A percentile compares a stretch with the other conserved stretches of the same genome.
Conservation (phyloP, 306 rosid genomes). For the Acmispon strigosus region DNA sequence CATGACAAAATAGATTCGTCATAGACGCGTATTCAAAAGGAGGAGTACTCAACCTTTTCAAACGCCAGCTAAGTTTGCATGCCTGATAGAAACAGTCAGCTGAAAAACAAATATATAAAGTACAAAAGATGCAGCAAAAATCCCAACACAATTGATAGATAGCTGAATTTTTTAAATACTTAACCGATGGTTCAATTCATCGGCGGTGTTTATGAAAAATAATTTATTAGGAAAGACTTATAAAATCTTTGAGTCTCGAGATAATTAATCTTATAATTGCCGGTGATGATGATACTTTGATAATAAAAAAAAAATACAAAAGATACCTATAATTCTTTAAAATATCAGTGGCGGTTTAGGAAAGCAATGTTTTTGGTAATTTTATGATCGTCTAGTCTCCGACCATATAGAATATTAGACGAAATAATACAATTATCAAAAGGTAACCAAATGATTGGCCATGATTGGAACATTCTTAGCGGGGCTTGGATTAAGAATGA, state of each 20-base stretch:
- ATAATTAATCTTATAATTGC: no score
- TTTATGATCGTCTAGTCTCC: conserved; percentile 8
- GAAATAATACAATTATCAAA: conserved; percentile 23
- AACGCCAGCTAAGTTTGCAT: conserved; percentile 39
- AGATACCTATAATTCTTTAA: neutral
- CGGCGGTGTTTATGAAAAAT: no score
- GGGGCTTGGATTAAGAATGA: conserved; percentile 14
- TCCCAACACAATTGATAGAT: no score
- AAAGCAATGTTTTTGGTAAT: conserved; percentile 4
- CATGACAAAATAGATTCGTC: conserved; percentile 35
- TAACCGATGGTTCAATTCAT: no score
- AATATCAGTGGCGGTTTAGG: neutral
- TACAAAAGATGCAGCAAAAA: neutral
- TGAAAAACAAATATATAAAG: neutral
- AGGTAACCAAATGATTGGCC: conserved; percentile 42
- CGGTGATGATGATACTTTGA: no score
- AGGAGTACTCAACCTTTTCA: conserved; percentile 15
- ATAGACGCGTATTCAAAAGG: conserved; percentile 24
- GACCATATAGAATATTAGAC: conserved; percentile 24
- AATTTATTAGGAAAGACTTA: no score
- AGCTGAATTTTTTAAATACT: no score
- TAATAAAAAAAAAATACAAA: neutral
- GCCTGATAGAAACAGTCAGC: conserved; percentile 11
- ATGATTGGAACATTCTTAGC: conserved; percentile 38
- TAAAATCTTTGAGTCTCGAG: no score